Conservation (phyloP, 1,284 basidiomycete genomes). For the Microbotryum saponariae region DNA sequence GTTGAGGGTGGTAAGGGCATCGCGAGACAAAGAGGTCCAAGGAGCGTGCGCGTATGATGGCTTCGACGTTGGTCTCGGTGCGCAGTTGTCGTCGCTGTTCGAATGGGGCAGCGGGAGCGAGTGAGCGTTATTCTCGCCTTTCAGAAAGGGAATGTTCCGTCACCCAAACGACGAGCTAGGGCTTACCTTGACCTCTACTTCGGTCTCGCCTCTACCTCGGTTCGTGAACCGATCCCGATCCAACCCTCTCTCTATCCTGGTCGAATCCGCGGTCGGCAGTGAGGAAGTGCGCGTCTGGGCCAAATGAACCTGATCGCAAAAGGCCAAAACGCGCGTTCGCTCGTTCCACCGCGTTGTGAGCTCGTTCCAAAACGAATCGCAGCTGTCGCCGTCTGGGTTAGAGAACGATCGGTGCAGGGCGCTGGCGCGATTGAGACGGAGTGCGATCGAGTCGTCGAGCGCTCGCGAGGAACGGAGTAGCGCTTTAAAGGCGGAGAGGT, state of each 20-base stretch:
- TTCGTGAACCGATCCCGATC: neutral
- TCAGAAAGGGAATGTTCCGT: neutral
- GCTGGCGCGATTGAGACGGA: slow-evolving; percentile 20
- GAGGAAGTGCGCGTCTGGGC: too few relatives aligned
- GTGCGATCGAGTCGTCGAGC: slow-evolving; percentile 24
- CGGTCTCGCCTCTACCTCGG: neutral
- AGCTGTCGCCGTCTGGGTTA: neutral
- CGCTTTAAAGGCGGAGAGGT: slow-evolving; percentile 14
- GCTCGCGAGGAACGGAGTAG: slow-evolving; percentile 18
- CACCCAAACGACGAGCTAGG: neutral
- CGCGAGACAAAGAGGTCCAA: slow-evolving; percentile 18
- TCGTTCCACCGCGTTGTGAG: slow-evolving; percentile 17
- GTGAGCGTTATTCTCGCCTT: neutral
- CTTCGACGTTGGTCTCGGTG: slow-evolving; percentile 18
- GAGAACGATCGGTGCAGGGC: slow-evolving; percentile 10
- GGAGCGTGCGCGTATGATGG: slow-evolving; percentile 23
- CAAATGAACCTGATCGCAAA: slow-evolving; percentile 15
- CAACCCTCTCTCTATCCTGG: slow-evolving; percentile 1
- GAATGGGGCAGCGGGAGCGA: neutral
- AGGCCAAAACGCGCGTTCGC: slow-evolving; percentile 11
- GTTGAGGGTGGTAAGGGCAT: slow-evolving; percentile 21
- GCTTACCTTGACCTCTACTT: slow-evolving; percentile 21
- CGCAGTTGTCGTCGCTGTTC: slow-evolving; percentile 10
- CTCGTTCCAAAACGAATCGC: slow-evolving; percentile 26
- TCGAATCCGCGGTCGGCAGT: neutral